Evolutionary conservation across 2,329 filamentous ascomycete species (phyloP).

Genomic region (Juglanconis juglandina): DNA sequence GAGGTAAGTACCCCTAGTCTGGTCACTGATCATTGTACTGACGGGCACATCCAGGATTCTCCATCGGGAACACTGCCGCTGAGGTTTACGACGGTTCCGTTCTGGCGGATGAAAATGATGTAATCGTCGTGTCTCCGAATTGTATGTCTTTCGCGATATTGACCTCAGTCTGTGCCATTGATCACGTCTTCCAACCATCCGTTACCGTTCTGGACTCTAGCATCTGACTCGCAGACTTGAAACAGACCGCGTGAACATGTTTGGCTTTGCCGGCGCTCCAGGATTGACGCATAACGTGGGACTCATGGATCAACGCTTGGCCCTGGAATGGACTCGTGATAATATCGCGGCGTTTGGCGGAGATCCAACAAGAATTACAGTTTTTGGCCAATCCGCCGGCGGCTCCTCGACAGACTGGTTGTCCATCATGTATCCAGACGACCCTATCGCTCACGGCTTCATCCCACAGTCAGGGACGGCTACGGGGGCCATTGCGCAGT

Average conservation of each 20-base stretch:
- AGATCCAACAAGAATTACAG: background rate
- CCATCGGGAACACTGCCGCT: too few species aligned
- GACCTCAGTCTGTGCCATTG: too few species aligned
- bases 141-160: too few species aligned
- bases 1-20: constrained; percentile 16
- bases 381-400: constrained; percentile 7
- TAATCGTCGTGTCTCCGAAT: too few species aligned
- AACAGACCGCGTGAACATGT: constrained; percentile 1
- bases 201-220: background rate
- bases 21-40: too few species aligned
- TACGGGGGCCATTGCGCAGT: too few species aligned
- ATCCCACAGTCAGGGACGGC: constrained; percentile 8
- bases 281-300: constrained; percentile 1
- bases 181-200: too few species aligned
- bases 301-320: constrained; percentile 8
- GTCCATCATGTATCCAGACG: constrained; percentile 3
- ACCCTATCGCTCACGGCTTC: constrained; percentile 8
- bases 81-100: too few species aligned
- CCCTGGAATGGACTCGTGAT: constrained; percentile 9
- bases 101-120: too few species aligned
- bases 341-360: constrained; percentile 4
- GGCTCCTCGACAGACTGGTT: background rate
- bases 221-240: background rate
- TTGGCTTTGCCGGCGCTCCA: constrained; percentile 6
- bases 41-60: too few species aligned